Base-by-base conservation (phyloP, 148 eudicot genomes). In the Oxyria digyna region DNA sequence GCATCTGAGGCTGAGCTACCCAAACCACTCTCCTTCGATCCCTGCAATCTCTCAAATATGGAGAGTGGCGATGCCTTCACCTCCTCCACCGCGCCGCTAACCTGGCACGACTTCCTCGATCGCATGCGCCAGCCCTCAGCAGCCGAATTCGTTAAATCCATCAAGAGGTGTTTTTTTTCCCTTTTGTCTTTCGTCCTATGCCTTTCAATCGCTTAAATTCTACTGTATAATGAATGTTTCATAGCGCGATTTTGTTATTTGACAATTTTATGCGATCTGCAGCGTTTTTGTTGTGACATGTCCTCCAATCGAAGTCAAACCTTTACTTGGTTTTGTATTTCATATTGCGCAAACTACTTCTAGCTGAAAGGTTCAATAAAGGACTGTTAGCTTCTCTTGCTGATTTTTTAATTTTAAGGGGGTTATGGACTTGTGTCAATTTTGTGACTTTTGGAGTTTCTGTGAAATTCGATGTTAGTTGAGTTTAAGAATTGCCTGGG, bases 101-200 rank as follows among this genome's bases (percentile, higher is more conserved):
- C 98, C 31, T 94, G 96, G 97, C 96, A 94, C 68, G 96, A 94
- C 71, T 94, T 94, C 74, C 80, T 94, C 26, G 96, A 94, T 71
- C 98, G 98, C 48, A 90, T 94, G 98, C 90, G 98, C 59, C 96
- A 94, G 21, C 98, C 98, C 67, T 83, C 98, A 46, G 98, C 98
- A 24, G 81, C 95, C 48, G 96, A 90, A 71, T 88, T 90, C 68
- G 98, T 94, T 70, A 94, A 90, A 85, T 79, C 92, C 70, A 94
- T 90, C 77, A 94, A 94, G 79, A 90, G 97, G 97, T 92, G n/a
- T n/a, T n/a, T n/a, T n/a, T n/a, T n/a, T n/a, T 43, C 33, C 1
- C 41, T 3, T 6, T 66, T 49, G 12, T 43, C 38, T 9, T 20
- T 52, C 38, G 3, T 48, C 33, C 20, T 29, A 0, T 65, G 0